Conservation (phyloP, 768 basidiomycete species). For the Calocera viscosa region DNA sequence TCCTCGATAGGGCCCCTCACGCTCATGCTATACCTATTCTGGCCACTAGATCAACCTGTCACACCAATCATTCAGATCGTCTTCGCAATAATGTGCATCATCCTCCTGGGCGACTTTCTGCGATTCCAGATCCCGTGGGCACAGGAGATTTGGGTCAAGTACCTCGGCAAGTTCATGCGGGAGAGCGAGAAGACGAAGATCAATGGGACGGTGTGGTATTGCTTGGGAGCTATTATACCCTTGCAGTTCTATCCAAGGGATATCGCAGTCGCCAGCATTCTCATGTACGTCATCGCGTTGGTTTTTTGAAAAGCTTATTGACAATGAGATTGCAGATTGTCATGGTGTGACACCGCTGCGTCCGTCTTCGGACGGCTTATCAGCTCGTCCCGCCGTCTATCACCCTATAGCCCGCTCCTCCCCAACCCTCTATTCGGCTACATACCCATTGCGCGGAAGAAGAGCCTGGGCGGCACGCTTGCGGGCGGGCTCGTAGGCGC, state of each 20-base stretch:
- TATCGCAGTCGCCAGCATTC: neutral
- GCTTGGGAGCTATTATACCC: neutral
- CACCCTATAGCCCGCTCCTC: neutral
- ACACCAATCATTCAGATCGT: neutral
- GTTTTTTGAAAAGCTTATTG: neutral
- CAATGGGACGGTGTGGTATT: neutral
- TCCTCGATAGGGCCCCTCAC: neutral
- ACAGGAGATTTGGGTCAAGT: neutral
- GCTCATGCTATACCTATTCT: neutral
- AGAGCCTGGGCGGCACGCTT: conserved; percentile 4
- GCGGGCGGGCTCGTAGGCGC: neutral
- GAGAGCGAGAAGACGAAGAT: conserved; percentile 6
- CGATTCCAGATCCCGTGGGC: neutral
- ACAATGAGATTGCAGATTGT: neutral
- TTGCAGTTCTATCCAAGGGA: neutral
- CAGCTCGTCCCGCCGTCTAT: neutral
- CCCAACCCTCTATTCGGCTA: neutral
- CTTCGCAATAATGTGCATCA: neutral
- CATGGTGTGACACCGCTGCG: conserved; percentile 2
- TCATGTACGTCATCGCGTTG: neutral
- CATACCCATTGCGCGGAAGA: conserved; percentile 7
- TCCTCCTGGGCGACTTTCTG: neutral
- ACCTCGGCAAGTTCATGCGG: neutral
- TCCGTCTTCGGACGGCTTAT: conserved; percentile 1
- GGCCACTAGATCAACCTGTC: neutral